phyloP scores from a whole-genome alignment of 257 asterid species.

The Osmanthus fragrans region DNA sequence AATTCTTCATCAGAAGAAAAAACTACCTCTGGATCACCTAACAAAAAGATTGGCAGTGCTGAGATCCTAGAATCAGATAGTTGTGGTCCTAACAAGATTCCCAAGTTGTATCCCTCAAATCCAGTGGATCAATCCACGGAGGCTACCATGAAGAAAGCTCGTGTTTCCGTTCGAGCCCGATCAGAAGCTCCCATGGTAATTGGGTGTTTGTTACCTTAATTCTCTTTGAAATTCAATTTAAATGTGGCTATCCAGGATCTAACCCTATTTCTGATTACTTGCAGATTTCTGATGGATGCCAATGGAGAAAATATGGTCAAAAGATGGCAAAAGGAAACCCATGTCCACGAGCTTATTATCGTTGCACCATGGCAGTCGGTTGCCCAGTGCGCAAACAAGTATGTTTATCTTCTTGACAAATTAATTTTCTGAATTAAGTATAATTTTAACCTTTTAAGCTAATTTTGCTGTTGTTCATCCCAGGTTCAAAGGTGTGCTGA shows the following conservation, averaged over 20 bases:
- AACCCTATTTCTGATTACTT: not conserved
- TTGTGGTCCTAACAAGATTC: conserved; percentile 60
- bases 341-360: conserved; percentile 88
- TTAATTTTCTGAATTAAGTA: not conserved
- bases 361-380: conserved; percentile 94
- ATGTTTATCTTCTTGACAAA: not conserved
- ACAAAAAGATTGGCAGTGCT: conserved; percentile 47
- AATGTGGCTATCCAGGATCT: not conserved
- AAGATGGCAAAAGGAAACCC: conserved; percentile 98
- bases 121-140: conserved; percentile 53
- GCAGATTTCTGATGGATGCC: conserved; percentile 93
- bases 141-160: conserved; percentile 90
- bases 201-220: not conserved
- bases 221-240: too few species aligned
- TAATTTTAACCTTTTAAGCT: not conserved
- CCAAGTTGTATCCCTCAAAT: conserved; percentile 42
- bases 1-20: conserved; percentile 77
- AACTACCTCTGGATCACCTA: conserved; percentile 67
- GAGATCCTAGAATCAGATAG: conserved; percentile 80
- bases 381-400: conserved; percentile 97
- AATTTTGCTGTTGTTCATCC: not conserved
- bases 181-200: conserved; percentile 89
- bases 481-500: conserved; percentile 97
- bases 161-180: conserved; percentile 97
- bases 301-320: conserved; percentile 97